Evolutionary conservation across 805 yeast species (phyloP).

Genomic region (Candida nemodendra): DNA sequence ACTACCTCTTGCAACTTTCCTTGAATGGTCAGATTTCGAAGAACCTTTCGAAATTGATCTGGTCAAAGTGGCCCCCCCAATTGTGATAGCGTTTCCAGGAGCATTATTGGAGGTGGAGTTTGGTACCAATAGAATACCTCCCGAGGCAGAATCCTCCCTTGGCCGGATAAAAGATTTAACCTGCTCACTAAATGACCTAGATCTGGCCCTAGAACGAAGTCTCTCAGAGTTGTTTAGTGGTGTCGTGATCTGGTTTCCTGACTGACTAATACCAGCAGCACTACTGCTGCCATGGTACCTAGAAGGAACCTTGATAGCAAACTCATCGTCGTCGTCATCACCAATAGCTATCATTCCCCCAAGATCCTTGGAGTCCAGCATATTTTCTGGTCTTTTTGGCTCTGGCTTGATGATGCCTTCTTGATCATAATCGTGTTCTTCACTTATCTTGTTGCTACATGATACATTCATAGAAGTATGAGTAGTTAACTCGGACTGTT

Average conservation of each 20-base stretch:
- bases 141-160: constrained; percentile 30
- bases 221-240: constrained; percentile 7
- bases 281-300: constrained; percentile 10
- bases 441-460: constrained; percentile 5
- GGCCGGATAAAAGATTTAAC: constrained; percentile 36
- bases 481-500: constrained; percentile 4
- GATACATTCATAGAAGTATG: constrained; percentile 1
- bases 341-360: constrained; percentile 29
- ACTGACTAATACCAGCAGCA: neutral
- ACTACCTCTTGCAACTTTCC: constrained; percentile 17
- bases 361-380: constrained; percentile 30
- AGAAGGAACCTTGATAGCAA: constrained; percentile 25
- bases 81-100: constrained; percentile 15
- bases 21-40: constrained; percentile 26
- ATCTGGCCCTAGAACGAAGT: constrained; percentile 27
- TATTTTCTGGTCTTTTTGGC: constrained; percentile 18
- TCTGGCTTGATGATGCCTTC: constrained; percentile 5
- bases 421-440: constrained; percentile 8
- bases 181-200: constrained; percentile 45
- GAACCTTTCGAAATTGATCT: constrained; percentile 33
- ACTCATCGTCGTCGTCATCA: constrained; percentile 31
- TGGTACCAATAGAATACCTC: constrained; percentile 31
- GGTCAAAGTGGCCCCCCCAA: constrained; percentile 22
- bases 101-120: constrained; percentile 5
- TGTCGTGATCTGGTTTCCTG: constrained; percentile 1